A percentile compares a stretch with the other conserved stretches of the same genome.
phyloP scores from a whole-genome alignment of 129 eudicot genomes.

The Chrysanthemum seticuspe region DNA sequence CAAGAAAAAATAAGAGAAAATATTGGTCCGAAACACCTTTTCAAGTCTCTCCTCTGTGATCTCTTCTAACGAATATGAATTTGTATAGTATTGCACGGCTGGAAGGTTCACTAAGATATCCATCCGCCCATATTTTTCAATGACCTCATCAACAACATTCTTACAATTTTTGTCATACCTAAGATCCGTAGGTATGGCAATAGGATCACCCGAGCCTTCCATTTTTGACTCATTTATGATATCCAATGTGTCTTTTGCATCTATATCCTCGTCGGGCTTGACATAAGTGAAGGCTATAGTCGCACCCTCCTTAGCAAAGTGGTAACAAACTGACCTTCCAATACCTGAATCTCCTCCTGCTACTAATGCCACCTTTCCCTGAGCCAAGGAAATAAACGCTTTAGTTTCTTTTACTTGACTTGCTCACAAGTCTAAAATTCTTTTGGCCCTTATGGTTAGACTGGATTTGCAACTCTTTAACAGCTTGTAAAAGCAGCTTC shows the following conservation, averaged over 20 bases:
- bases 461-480: no score
- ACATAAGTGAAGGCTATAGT: constrained; percentile 80
- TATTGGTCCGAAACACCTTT: constrained; percentile 69
- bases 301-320: constrained; percentile 67
- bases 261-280: constrained; percentile 74
- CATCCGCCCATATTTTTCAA: constrained; percentile 49
- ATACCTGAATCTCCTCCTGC: constrained; percentile 91
- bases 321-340: constrained; percentile 68
- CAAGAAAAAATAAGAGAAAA: constrained; percentile 61
- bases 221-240: constrained; percentile 47
- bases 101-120: constrained; percentile 69
- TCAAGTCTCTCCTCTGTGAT: constrained; percentile 73
- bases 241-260: constrained; percentile 50
- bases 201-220: constrained; percentile 59
- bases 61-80: constrained; percentile 45
- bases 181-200: constrained; percentile 50
- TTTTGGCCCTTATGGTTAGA: no score
- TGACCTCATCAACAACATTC: constrained; percentile 64
- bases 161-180: constrained; percentile 66
- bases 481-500: no score
- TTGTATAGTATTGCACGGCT: constrained; percentile 57
- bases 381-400: neutral
- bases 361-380: constrained; percentile 80
- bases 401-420: neutral
- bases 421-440: no score